These are phyloP conservation scores for Torulaspora microellipsoides DNA, from an alignment of 805 yeast genomes.

Conservation along the genomic window DNA sequence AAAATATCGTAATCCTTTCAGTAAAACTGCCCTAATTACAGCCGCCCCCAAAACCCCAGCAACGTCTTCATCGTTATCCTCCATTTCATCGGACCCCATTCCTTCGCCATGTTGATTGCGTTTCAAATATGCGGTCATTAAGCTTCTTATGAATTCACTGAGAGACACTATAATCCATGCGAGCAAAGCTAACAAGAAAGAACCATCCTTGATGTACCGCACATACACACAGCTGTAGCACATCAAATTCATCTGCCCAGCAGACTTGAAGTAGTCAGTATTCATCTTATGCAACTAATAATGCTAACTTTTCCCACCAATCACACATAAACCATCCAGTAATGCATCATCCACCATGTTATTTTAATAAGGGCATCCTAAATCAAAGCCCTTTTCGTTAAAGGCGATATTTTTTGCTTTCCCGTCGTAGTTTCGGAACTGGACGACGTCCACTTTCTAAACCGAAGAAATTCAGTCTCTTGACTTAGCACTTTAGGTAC, in stretches of 20 bases:
- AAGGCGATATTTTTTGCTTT: neutral
- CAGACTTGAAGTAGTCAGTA: neutral
- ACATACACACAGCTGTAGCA: constrained; percentile 19
- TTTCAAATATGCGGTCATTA: constrained; percentile 6
- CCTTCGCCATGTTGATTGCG: neutral
- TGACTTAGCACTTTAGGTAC: too few species aligned
- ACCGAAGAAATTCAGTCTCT: too few species aligned
- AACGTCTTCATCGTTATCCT: constrained; percentile 5
- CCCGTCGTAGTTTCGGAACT: neutral
- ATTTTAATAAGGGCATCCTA: too few species aligned
- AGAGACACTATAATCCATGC: constrained; percentile 12
- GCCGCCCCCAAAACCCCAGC: constrained; percentile 5
- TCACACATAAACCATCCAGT: too few species aligned
- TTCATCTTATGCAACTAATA: too few species aligned
- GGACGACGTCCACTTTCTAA: neutral
- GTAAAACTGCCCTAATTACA: constrained; percentile 13
- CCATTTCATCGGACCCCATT: neutral
- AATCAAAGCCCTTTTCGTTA: neutral
- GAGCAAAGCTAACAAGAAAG: constrained; percentile 16
- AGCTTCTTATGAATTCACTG: constrained; percentile 8
- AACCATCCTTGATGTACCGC: constrained; percentile 23
- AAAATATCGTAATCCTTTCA: constrained; percentile 15
- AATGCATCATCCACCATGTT: too few species aligned
- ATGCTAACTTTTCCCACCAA: too few species aligned
- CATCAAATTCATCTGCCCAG: constrained; percentile 9